Conservation (phyloP, 352 stramenopile species). For the Phytopythium aichiense region DNA sequence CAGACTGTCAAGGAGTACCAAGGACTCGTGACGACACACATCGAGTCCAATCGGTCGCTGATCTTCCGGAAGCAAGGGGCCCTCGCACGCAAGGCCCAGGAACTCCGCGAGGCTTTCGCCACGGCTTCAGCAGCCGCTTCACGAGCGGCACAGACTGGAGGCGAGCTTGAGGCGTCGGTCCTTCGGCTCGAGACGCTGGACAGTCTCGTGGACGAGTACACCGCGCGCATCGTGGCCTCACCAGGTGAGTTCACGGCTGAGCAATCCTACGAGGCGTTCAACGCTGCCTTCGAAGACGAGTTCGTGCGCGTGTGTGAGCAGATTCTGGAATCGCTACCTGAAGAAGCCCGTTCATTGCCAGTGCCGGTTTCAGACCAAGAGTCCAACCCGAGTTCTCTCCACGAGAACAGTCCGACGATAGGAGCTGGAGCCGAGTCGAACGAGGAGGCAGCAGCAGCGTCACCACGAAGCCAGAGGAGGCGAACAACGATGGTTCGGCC, state of each 20-base stretch:
- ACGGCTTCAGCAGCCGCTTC: slow-evolving; percentile 2
- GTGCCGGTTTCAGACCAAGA: neutral
- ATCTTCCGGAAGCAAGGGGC: slow-evolving; percentile 43
- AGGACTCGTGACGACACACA: slow-evolving; percentile 29
- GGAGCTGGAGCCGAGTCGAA: neutral
- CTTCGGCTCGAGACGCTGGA: slow-evolving; percentile 18
- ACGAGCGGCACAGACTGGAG: neutral
- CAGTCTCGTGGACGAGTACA: slow-evolving; percentile 26
- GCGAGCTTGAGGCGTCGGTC: neutral
- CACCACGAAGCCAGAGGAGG: neutral
- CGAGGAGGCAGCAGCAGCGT: neutral
- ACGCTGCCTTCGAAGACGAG: slow-evolving; percentile 19
- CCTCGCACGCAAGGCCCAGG: slow-evolving; percentile 31
- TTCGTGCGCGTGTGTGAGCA: slow-evolving; percentile 31
- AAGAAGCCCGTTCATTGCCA: neutral
- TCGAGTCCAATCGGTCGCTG: slow-evolving; percentile 34
- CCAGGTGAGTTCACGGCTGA: slow-evolving; percentile 6
- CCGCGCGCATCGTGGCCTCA: slow-evolving; percentile 11
- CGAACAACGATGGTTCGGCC: neutral
- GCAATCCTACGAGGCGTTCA: slow-evolving; percentile 20
- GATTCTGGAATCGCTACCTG: slow-evolving; percentile 14
- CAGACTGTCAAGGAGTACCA: slow-evolving; percentile 35
- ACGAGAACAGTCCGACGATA: no score
- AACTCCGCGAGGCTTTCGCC: slow-evolving; percentile 13
- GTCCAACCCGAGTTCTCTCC: neutral